phyloP scores from a whole-genome alignment of 2,329 filamentous ascomycete species.

The Neonectria sp. region DNA sequence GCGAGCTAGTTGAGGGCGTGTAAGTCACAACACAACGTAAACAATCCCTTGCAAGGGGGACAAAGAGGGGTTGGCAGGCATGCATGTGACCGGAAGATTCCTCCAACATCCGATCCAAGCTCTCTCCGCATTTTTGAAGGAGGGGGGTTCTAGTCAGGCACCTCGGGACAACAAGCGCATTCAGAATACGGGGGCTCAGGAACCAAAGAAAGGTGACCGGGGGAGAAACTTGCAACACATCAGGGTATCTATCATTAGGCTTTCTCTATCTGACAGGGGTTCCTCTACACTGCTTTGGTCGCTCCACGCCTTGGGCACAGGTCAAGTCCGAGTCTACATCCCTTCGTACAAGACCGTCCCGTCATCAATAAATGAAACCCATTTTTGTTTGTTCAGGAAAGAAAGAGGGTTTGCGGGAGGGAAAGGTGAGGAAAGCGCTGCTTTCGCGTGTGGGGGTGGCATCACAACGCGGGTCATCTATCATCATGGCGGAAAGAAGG shows the following conservation, averaged over 20 bases:
- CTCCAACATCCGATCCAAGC: constrained; percentile 24
- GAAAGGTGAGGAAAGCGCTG: constrained; percentile 5
- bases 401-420: constrained; percentile 4
- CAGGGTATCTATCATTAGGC: constrained; percentile 34
- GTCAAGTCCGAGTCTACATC: constrained; percentile 21
- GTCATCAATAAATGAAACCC: constrained; percentile 20
- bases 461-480: constrained; percentile 28
- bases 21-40: constrained; percentile 6
- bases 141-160: constrained; percentile 10
- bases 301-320: constrained; percentile 27
- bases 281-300: constrained; percentile 27
- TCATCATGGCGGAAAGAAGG: constrained; percentile 28
- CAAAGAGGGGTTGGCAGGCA: constrained; percentile 6
- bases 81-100: constrained; percentile 26
- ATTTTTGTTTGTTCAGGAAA: constrained; percentile 8
- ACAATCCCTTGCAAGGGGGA: constrained; percentile 8
- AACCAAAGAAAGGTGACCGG: background rate
- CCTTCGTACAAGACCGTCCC: constrained; percentile 19
- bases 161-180: constrained; percentile 1
- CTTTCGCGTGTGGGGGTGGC: constrained; percentile 14
- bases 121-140: constrained; percentile 9
- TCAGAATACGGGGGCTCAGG: background rate
- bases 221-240: constrained; percentile 22
- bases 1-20: constrained; percentile 10
- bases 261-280: constrained; percentile 33